Evolutionary conservation across 176 grass and related monocot genomes (phyloP), one percentile per base, ranked within the genome.

Genomic region (Oryza longistaminata): DNA sequence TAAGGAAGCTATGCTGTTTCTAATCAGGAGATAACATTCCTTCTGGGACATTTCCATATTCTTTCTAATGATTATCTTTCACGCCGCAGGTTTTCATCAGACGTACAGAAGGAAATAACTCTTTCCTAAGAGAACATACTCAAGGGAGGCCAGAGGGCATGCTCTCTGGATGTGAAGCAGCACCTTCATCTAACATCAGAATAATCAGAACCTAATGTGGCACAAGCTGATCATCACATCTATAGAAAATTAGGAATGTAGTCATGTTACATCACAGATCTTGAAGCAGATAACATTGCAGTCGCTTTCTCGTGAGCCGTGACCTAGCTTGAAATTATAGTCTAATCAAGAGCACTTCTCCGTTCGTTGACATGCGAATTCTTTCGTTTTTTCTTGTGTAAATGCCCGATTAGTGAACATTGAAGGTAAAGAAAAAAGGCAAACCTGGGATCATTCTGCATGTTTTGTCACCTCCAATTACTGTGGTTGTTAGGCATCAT

Each of bases 221-320:
- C 37, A 11, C 39, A 67, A 25, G 24, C 11, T 70, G 66, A 19
- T 68, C 43, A 53, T 37, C 46, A 33, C 50, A 16, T 60, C 11
- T 37, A 25, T 72, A 74, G 81, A 71, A 83, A 46, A 17, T 17
- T 82, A 74, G 81, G 58, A 83, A 64, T 68, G 26, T 68, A 22
- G 55, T 8, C 21, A 68, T 46, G 70, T 49, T 69, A 17, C 27
- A 21, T 48, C 3, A 4, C 40, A 27, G 9, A 67, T 48, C 25
- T 50, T 68, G 46, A 66, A 48, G 64, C 43, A 50, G 2, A 27
- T 15, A 35, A 50, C 25, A 15, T 35, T n/a, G 15, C 6, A 6
- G 22, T 26, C n/a, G 12, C 19, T 24, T 62, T 64, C 5, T 13
- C 21, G 7, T 42, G 0, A 33, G 1, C 7, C 6, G 3, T 64